Evolutionary conservation across 768 basidiomycete genomes (phyloP).

Genomic region (Collybiopsis luxurians): DNA sequence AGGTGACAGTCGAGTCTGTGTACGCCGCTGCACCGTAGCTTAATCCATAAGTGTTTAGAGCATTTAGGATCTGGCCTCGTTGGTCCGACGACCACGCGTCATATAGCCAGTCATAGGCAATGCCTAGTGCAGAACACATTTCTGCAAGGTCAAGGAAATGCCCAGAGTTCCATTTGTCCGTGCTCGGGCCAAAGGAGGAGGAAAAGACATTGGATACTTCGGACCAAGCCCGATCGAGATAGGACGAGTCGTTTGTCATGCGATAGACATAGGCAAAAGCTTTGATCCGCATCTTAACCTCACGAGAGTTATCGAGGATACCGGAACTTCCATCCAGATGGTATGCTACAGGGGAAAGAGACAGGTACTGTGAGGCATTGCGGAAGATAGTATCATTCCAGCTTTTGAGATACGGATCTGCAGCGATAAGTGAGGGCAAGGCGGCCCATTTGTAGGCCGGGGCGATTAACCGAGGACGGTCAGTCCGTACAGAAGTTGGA

Average conservation of each 20-base stretch:
- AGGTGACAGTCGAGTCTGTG: constrained; percentile 32
- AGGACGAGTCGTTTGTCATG: constrained; percentile 89
- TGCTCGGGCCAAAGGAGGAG: constrained; percentile 56
- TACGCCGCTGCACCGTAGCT: constrained; percentile 57
- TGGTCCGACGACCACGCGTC: constrained; percentile 77
- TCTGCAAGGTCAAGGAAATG: constrained; percentile 97
- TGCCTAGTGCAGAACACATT: constrained; percentile 81
- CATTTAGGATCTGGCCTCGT: constrained; percentile 61
- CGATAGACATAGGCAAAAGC: constrained; percentile 88
- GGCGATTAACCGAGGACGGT: constrained; percentile 90
- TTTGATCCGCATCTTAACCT: constrained; percentile 90
- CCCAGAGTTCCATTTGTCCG: constrained; percentile 75
- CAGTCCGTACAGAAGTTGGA: constrained; percentile 58
- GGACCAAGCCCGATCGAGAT: constrained; percentile 80
- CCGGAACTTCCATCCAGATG: constrained; percentile 80
- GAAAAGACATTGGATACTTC: constrained; percentile 71
- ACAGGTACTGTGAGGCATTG: constrained; percentile 76
- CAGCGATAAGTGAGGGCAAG: constrained; percentile 70
- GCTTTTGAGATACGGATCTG: constrained; percentile 78
- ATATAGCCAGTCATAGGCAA: constrained; percentile 96
- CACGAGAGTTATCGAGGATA: constrained; percentile 89
- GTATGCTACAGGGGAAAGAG: constrained; percentile 65
- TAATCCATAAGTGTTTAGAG: constrained; percentile 79
- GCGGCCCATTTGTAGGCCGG: constrained; percentile 92
- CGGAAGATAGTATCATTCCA: constrained; percentile 92